A percentile compares a stretch with the other conserved stretches of the same genome.
Conservation (phyloP, 768 basidiomycete species). For the button mushroom (Agaricus bisporus) region DNA sequence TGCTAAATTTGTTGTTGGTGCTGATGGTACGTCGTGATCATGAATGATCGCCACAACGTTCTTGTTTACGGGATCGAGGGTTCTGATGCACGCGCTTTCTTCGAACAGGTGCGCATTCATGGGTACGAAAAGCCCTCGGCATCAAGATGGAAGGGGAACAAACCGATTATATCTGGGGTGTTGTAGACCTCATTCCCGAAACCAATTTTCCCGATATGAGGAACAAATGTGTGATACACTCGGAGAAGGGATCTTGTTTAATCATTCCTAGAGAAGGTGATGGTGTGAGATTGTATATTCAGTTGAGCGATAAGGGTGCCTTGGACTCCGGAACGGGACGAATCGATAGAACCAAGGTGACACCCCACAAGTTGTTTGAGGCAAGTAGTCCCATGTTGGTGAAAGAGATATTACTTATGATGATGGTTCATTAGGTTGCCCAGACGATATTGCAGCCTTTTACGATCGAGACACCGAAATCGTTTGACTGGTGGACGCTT, state of each 20-base stretch:
- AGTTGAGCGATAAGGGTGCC: slow-evolving; percentile 45
- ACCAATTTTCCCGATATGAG: slow-evolving; percentile 78
- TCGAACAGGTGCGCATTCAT: slow-evolving; percentile 68
- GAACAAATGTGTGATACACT: slow-evolving; percentile 60
- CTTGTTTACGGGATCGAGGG: no score
- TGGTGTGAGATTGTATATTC: slow-evolving; percentile 66
- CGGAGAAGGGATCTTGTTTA: slow-evolving; percentile 62
- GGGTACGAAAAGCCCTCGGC: slow-evolving; percentile 64
- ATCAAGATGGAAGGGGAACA: slow-evolving; percentile 78
- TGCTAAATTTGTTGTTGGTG: slow-evolving; percentile 73
- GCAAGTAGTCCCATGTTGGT: slow-evolving; percentile 24
- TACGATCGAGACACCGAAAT: slow-evolving; percentile 37
- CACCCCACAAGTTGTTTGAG: slow-evolving; percentile 45
- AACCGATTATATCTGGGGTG: slow-evolving; percentile 77
- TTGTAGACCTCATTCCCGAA: slow-evolving; percentile 64
- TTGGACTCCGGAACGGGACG: slow-evolving; percentile 41
- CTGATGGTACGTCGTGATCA: slow-evolving; percentile 48
- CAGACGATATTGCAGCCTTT: slow-evolving; percentile 54
- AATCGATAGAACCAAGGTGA: slow-evolving; percentile 46
- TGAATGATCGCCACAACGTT: background rate
- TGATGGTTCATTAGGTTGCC: slow-evolving; percentile 36
- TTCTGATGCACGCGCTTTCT: background rate
- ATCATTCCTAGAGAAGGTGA: slow-evolving; percentile 69
- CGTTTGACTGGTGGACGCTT: slow-evolving; percentile 67
- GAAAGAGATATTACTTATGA: background rate